Percentiles rank a stretch among this genome's conserved stretches.
Evolutionary conservation across 176 grass and related monocot genomes (phyloP).

Genomic region (Elaeis guineensis): DNA sequence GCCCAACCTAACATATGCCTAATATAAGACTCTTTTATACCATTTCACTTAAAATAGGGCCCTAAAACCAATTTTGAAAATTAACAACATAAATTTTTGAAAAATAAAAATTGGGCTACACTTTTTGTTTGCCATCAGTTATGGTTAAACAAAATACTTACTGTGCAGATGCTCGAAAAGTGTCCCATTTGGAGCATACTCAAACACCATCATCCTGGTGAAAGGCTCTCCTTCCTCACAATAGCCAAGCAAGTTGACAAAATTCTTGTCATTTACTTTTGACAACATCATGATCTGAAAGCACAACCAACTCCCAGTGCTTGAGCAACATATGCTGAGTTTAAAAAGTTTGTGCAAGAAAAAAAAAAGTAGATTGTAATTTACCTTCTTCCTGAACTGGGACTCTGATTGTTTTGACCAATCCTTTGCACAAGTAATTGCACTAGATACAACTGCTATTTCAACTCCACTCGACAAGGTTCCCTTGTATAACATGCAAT

Average conservation of each 20-base stretch:
- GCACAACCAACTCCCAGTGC: not conserved
- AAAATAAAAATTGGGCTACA: too few relatives aligned
- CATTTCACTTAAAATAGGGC: too few relatives aligned
- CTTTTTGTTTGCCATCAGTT: too few relatives aligned
- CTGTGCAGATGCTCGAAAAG: constrained; percentile 91
- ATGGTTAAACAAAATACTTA: constrained; percentile 14
- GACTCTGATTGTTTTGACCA: constrained; percentile 81
- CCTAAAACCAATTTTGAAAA: too few relatives aligned
- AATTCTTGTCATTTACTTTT: constrained; percentile 80
- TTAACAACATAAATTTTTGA: too few relatives aligned
- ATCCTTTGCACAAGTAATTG: constrained; percentile 38
- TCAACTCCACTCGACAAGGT: constrained; percentile 90
- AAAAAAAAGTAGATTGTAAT: constrained; percentile 2
- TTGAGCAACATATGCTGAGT: too few relatives aligned
- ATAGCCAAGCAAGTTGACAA: constrained; percentile 84
- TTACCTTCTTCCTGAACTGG: constrained; percentile 76
- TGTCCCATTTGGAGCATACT: constrained; percentile 84
- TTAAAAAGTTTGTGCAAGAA: not conserved
- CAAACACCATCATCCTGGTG: constrained; percentile 87
- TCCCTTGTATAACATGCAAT: constrained; percentile 74
- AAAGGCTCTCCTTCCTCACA: constrained; percentile 78
- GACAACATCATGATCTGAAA: constrained; percentile 68
- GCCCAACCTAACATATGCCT: too few relatives aligned
- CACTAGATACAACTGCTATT: constrained; percentile 48
- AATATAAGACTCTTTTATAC: too few relatives aligned